Evolutionary conservation across 768 basidiomycete species (phyloP).

Genomic region (Tephrocybe rancida): DNA sequence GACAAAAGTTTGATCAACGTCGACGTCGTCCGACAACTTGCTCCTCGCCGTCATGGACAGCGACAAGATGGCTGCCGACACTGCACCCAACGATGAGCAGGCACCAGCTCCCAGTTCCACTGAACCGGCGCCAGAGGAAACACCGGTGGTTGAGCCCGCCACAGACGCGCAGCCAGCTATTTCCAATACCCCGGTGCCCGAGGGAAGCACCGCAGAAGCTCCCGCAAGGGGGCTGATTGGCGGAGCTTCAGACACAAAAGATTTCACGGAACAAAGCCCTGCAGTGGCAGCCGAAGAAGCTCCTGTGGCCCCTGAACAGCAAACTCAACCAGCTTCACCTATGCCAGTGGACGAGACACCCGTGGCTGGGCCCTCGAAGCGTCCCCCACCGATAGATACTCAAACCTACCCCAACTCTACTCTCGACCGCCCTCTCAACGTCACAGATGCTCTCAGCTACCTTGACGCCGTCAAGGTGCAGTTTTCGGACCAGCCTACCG

Average conservation of each 20-base stretch:
- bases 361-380: conserved; percentile 8
- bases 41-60: conserved; percentile 20
- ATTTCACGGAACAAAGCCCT: conserved; percentile 8
- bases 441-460: conserved; percentile 91
- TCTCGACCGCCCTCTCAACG: conserved; percentile 75
- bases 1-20: conserved; percentile 11
- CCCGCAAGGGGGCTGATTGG: conserved; percentile 12
- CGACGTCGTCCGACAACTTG: not conserved
- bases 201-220: conserved; percentile 12
- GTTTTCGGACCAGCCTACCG: conserved; percentile 91
- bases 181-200: not conserved
- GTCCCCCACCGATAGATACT: conserved; percentile 27
- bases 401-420: conserved; percentile 29
- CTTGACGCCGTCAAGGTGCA: conserved; percentile 92
- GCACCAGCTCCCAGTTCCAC: not conserved
- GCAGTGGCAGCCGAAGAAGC: conserved; percentile 10
- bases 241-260: conserved; percentile 8
- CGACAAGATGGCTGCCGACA: conserved; percentile 20
- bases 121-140: not conserved
- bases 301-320: conserved; percentile 9
- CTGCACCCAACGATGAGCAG: conserved; percentile 6
- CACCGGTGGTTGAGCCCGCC: not conserved
- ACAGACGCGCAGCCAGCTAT: not conserved
- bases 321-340: conserved; percentile 8
- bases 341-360: conserved; percentile 18